A percentile compares a stretch with the other conserved stretches of the same genome.
phyloP scores from a whole-genome alignment of 139 green algal genomes.

The Chlorella vulgaris region DNA sequence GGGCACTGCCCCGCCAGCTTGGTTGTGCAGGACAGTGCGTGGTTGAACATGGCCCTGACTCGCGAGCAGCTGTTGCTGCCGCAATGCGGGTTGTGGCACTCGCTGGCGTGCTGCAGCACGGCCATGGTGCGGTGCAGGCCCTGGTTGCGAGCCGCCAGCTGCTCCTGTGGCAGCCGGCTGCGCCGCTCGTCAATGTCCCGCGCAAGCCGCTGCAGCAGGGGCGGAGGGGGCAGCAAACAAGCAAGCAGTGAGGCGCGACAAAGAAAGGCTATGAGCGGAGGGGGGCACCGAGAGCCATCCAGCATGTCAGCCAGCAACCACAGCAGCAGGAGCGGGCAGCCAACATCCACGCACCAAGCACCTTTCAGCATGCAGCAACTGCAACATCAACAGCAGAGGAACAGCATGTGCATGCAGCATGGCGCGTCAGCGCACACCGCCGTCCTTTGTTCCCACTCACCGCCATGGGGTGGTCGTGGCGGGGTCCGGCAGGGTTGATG shows the following conservation, averaged over 20 bases:
- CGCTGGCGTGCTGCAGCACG: slow-evolving; percentile 90
- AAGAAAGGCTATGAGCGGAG: neutral
- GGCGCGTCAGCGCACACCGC: no score
- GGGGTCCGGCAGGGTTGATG: slow-evolving; percentile 26
- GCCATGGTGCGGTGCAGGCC: slow-evolving; percentile 90
- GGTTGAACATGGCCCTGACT: slow-evolving; percentile 89
- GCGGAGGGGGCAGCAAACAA: neutral
- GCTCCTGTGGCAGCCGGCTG: slow-evolving; percentile 75
- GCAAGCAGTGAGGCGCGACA: neutral
- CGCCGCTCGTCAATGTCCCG: slow-evolving; percentile 77
- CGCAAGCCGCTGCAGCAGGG: slow-evolving; percentile 57
- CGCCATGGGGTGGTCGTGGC: slow-evolving; percentile 79
- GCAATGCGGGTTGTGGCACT: slow-evolving; percentile 79
- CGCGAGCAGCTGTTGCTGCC: slow-evolving; percentile 82
- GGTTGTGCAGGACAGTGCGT: slow-evolving; percentile 77
- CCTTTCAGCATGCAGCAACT: no score
- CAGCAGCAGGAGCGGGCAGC: neutral
- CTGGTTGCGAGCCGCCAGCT: slow-evolving; percentile 72
- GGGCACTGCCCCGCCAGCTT: slow-evolving; percentile 88
- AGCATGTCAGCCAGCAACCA: neutral
- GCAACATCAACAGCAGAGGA: no score
- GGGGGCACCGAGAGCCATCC: neutral
- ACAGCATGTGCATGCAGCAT: no score
- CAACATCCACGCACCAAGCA: no score
- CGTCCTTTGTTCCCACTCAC: no score